phyloP scores from a whole-genome alignment of 2,329 filamentous ascomycete genomes.

The Colletotrichum kahawae region DNA sequence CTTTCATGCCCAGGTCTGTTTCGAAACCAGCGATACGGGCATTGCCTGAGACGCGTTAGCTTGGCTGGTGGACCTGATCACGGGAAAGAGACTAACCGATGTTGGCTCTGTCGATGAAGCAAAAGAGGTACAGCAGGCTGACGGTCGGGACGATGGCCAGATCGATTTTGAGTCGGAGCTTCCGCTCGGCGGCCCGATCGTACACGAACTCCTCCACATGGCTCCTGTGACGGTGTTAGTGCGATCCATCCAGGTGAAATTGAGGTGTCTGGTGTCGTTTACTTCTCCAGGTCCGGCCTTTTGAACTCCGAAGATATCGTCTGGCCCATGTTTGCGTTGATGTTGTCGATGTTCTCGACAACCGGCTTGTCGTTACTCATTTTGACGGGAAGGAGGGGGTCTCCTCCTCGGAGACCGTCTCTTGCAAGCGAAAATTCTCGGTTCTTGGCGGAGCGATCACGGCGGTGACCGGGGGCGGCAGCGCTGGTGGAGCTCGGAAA shows the following conservation, averaged over 20 bases:
- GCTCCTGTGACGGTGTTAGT: background rate
- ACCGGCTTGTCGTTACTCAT: constrained; percentile 7
- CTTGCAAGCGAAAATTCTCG: background rate
- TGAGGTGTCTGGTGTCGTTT: background rate
- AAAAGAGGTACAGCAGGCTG: constrained; percentile 67
- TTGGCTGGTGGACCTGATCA: background rate
- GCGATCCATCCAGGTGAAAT: background rate
- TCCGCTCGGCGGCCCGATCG: constrained; percentile 33
- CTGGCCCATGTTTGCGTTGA: background rate
- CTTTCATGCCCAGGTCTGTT: constrained; percentile 55
- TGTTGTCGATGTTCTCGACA: constrained; percentile 9
- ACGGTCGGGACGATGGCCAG: constrained; percentile 66
- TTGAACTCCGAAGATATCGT: background rate
- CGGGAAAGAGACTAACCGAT: constrained; percentile 52
- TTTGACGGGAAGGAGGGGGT: background rate
- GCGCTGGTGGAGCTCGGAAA: background rate
- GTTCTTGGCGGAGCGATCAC: background rate
- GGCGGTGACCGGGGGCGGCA: background rate
- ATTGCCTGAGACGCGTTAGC: constrained; percentile 48
- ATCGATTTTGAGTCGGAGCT: constrained; percentile 64
- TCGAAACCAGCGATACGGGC: constrained; percentile 64
- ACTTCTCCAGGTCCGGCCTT: constrained; percentile 1
- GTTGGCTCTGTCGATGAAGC: constrained; percentile 71
- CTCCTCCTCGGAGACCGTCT: background rate
- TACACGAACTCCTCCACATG: constrained; percentile 14